Base-by-base conservation (phyloP, 192 early-diverging fungal genomes). In the Umbelopsis isabellina region DNA sequence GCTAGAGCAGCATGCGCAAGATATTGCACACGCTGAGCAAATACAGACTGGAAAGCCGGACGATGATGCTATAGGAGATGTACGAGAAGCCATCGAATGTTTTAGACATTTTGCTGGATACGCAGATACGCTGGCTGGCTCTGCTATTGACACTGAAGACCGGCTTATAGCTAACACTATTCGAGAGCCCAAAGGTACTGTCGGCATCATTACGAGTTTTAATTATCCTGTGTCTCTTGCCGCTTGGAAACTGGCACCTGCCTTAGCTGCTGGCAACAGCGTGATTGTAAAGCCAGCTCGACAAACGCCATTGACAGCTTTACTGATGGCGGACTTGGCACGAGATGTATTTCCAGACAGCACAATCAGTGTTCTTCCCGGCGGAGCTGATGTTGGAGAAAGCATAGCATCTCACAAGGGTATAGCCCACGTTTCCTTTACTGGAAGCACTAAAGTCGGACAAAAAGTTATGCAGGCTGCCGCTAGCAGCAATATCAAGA, bases 171-270 rank as follows among this genome's bases (percentile, higher is more conserved):
- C 77, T 4, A 85, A 81, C 46, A 85, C 83, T 0, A 65, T 83
- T 35, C 70, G 78, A 11, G 81, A 89, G 67, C 87, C 91, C 1
- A 78, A 84, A n/a, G 93, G 94, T 16, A 84, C 89, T 3, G 88
- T 85, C 49, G 92, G 84, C 2, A 68, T 92, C n/a, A 91, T 94
- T 55, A 92, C 90, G 9, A 80, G 83, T 11, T 91, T 87, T 67
- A 90, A 91, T 76, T 90, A 89, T 47, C 90, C 90, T 0, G 77
- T 91, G 6, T 75, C 75, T 23, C 47, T 86, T 50, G 70, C 89
- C 1, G 89, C 86, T 22, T 90, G 88, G 88, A 96, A 95, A 66
- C 82, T 95, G 48, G 94, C 88, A 4, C 91, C 93, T 5, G 86
- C 89, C 20, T 76, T 94, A 23, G 90, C 88, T 8, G 87, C 82